Conservation (phyloP, 306 rosid species). For the Vicia faba region DNA sequence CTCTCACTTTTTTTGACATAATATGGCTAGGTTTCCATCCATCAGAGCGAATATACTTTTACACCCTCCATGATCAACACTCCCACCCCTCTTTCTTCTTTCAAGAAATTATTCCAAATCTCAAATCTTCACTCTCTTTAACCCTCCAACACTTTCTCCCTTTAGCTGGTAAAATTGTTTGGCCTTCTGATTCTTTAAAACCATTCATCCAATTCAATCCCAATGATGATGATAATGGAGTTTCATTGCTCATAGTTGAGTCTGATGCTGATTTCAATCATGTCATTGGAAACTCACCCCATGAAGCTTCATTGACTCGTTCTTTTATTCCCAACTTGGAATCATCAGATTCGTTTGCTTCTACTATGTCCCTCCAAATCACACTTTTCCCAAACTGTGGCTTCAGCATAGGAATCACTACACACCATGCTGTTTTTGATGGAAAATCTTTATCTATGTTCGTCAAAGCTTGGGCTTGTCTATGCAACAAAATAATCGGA, state of each 20-base stretch:
- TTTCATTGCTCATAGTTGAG: conserved; percentile 52
- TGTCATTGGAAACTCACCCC: conserved; percentile 23
- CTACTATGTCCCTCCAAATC: conserved; percentile 52
- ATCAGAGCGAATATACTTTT: conserved; percentile 56
- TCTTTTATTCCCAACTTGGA: conserved; percentile 51
- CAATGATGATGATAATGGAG: conserved; percentile 38
- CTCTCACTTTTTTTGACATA: conserved; percentile 47
- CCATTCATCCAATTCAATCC: conserved; percentile 46
- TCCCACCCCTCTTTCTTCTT: conserved; percentile 25
- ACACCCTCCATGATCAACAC: conserved; percentile 24
- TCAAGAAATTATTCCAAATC: conserved; percentile 42
- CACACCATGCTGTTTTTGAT: conserved; percentile 57
- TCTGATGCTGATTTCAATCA: conserved; percentile 38
- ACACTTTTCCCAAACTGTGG: conserved; percentile 59
- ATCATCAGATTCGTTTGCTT: conserved; percentile 29
- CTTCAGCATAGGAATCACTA: conserved; percentile 44
- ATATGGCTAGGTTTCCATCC: conserved; percentile 56
- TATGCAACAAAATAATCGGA: conserved; percentile 22
- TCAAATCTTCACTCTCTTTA: conserved; percentile 59
- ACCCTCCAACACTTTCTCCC: conserved; percentile 56
- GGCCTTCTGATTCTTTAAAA: conserved; percentile 45
- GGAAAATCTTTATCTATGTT: conserved; percentile 52
- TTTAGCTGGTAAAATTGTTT: conserved; percentile 50
- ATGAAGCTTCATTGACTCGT: conserved; percentile 33
- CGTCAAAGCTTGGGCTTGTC: conserved; percentile 58